Evolutionary conservation across 2,329 filamentous ascomycete genomes (phyloP).

Genomic region (Sordariomycetes sp.): DNA sequence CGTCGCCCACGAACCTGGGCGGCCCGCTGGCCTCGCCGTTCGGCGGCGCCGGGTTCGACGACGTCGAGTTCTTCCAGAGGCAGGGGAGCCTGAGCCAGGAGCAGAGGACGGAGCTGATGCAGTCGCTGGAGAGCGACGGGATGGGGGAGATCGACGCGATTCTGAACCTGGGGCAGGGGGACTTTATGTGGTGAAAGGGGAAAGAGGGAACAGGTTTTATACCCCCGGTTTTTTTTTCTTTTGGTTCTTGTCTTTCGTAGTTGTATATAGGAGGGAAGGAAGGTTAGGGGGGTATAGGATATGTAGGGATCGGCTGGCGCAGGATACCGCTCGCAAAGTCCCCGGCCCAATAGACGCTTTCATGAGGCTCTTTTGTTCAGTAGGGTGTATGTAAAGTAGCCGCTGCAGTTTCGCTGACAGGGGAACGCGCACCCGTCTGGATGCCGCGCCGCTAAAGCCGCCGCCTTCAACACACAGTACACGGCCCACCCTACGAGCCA

Average conservation of each 20-base stretch:
- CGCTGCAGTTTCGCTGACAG: neutral
- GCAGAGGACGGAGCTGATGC: constrained; percentile 77
- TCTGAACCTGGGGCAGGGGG: constrained; percentile 29
- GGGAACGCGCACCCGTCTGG: constrained; percentile 2
- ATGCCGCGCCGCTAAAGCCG: neutral
- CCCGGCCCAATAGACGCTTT: neutral
- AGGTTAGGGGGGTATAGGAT: neutral
- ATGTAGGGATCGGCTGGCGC: neutral
- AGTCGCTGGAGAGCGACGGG: constrained; percentile 61
- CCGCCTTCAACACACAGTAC: neutral
- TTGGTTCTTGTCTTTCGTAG: neutral
- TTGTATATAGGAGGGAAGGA: neutral
- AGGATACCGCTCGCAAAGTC: neutral
- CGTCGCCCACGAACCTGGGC: constrained; percentile 4
- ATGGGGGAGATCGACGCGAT: constrained; percentile 52
- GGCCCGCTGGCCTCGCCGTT: constrained; percentile 1
- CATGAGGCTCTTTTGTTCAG: neutral
- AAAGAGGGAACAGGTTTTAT: neutral
- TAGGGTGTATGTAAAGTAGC: neutral
- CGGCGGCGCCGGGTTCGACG: neutral
- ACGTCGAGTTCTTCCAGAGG: constrained; percentile 22
- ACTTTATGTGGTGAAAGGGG: neutral
- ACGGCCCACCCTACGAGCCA: neutral
- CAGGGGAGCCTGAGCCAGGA: constrained; percentile 66
- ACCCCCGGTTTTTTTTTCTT: neutral